Evolutionary conservation across 139 green algal genomes (phyloP).

Genomic region (Pseudopediastrum boryanum): DNA sequence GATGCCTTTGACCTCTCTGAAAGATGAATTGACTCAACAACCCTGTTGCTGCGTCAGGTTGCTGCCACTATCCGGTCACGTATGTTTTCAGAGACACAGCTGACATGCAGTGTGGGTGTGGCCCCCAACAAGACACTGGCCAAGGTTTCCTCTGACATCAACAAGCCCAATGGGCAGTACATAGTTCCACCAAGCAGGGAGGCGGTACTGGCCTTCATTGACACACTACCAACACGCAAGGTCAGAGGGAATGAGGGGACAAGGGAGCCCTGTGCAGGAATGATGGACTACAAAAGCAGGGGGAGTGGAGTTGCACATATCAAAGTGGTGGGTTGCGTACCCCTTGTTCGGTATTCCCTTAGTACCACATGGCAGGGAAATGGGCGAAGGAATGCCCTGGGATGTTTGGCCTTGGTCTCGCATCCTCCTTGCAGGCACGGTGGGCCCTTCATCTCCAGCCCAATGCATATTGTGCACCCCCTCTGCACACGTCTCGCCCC

Average conservation of each 20-base stretch:
- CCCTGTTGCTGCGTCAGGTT: slow-evolving; percentile 44
- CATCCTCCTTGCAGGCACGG: too few species aligned
- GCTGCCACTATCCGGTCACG: slow-evolving; percentile 57
- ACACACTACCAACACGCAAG: slow-evolving; percentile 74
- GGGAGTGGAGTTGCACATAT: not conserved
- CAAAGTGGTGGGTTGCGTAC: not conserved
- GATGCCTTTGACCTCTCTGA: not conserved
- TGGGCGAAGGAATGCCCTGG: not conserved
- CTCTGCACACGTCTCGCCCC: not conserved
- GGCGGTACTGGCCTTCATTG: slow-evolving; percentile 71
- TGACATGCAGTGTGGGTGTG: slow-evolving; percentile 83
- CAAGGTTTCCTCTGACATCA: slow-evolving; percentile 77
- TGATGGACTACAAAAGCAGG: not conserved
- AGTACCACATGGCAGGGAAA: not conserved
- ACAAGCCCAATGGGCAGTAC: slow-evolving; percentile 90
- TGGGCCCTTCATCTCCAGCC: not conserved
- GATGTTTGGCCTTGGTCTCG: not conserved
- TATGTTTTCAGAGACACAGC: slow-evolving; percentile 54
- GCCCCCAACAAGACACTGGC: slow-evolving; percentile 86
- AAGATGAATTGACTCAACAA: not conserved
- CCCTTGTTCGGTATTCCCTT: not conserved
- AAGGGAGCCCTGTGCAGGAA: not conserved
- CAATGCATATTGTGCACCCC: not conserved
- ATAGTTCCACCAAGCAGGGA: slow-evolving; percentile 49
- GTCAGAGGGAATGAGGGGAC: slow-evolving; percentile 28